These are phyloP conservation scores for Tuber umbilicatum DNA, from an alignment of 495 filamentous ascomycete genomes.

Conservation along the genomic window DNA sequence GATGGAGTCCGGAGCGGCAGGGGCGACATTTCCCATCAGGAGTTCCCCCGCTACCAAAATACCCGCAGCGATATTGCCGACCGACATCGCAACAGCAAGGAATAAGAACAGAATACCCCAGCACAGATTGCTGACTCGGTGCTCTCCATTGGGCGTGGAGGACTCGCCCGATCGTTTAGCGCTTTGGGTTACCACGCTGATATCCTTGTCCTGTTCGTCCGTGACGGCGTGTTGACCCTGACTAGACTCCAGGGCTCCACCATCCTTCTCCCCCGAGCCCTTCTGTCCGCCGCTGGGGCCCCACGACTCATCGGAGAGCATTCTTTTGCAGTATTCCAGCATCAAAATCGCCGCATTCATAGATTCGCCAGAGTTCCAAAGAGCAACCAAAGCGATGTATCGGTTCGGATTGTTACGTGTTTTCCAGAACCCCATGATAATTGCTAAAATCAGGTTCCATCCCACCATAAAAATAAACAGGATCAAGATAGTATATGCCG, in stretches of 20 bases:
- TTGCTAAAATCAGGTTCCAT: neutral
- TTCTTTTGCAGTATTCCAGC: neutral
- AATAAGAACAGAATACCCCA: neutral
- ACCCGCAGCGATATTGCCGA: neutral
- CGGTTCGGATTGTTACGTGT: neutral
- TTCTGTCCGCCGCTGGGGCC: too few species aligned
- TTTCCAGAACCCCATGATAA: neutral
- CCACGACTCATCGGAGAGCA: neutral
- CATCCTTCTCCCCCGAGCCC: too few species aligned
- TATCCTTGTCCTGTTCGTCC: too few species aligned
- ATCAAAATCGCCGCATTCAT: neutral
- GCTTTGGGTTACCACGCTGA: too few species aligned
- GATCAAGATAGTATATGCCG: neutral
- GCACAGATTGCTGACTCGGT: neutral
- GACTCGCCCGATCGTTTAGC: too few species aligned
- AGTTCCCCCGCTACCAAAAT: neutral
- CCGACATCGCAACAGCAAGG: neutral
- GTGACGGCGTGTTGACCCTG: too few species aligned
- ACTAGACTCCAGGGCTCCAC: too few species aligned
- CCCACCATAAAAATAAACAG: neutral
- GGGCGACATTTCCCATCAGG: neutral
- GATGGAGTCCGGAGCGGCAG: neutral
- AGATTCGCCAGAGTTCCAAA: neutral
- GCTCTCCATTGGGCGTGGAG: too few species aligned
- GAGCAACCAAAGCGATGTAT: neutral